Evolutionary conservation across 2,329 filamentous ascomycete genomes (phyloP), one percentile per base, ranked within the genome.

Genomic region (Scleromitrula shiraiana): DNA sequence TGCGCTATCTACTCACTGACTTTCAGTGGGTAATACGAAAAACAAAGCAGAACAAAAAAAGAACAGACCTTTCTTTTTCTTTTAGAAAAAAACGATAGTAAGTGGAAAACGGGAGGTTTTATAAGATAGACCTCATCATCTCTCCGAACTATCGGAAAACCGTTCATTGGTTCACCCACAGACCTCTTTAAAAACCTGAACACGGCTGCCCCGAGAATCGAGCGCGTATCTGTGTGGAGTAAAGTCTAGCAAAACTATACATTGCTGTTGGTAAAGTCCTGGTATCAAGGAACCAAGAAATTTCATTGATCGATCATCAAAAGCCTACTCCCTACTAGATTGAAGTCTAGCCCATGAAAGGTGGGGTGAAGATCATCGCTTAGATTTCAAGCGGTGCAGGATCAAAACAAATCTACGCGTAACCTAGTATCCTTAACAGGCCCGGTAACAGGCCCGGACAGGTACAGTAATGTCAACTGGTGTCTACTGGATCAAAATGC

Each of bases 41-140:
- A 27, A 2, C 8, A 30, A 30, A 14, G 33, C 17, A 24, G 30
- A 8, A 4, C 7, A 15, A 17, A n/a, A 15, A 12, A 30, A 39
- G 24, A 15, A n/a, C n/a, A n/a, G n/a, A n/a, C n/a, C n/a, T n/a
- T n/a, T n/a, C n/a, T n/a, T n/a, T 29, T 15, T 38, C 27, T 17
- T 39, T 14, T 29, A 17, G 22, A 7, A 38, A 17, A 14, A 15
- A 14, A 15, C 24, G 38, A 22, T 22, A 46, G 14, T 26, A 24
- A 17, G 33, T 46, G 35, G 43, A 39, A 33, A 29, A 30, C 24
- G 23, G 33, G 8, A 46, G 23, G 22, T 19, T 46, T 29, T 46
- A 46, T 37, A 24, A 19, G 17, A 29, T 12, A 29, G 14, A 30
- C 17, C 14, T 39, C 15, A 10, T 17, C 33, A 6, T n/a, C 15